These are phyloP conservation scores for Ceratocystis alfenasii DNA, from an alignment of 2,329 filamentous ascomycete species.

Conservation along the genomic window DNA sequence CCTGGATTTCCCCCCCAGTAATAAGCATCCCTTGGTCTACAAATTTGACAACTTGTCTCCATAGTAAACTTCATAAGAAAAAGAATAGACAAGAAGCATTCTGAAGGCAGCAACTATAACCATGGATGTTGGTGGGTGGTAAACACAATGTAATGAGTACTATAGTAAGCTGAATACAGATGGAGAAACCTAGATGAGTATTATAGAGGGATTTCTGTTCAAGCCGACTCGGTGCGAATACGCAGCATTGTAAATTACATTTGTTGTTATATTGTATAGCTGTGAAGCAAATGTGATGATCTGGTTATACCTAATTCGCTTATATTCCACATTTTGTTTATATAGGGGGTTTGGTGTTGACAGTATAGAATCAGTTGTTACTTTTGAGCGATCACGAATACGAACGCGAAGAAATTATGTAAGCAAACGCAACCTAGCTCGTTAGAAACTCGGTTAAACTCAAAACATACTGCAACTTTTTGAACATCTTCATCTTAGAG, in stretches of 20 bases:
- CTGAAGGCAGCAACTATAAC: too few species aligned
- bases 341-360: too few species aligned
- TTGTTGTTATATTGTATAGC: too few species aligned
- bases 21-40: not conserved
- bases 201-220: too few species aligned
- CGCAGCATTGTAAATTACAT: too few species aligned
- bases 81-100: not conserved
- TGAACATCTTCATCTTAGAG: not conserved
- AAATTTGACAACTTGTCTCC: not conserved
- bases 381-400: slow-evolving; percentile 22
- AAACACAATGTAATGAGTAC: too few species aligned
- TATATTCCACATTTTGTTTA: not conserved
- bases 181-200: too few species aligned
- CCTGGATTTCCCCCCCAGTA: slow-evolving; percentile 9
- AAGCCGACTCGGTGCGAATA: too few species aligned
- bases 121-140: too few species aligned
- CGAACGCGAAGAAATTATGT: slow-evolving; percentile 23
- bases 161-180: too few species aligned
- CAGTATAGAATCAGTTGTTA: not conserved
- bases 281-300: not conserved
- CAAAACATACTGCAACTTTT: not conserved
- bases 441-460: slow-evolving; percentile 12
- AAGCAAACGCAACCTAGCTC: not conserved
- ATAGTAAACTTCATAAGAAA: not conserved
- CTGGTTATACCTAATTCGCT: not conserved